Percentiles rank a stretch among this genome's conserved stretches.
These are phyloP conservation scores for Lasiosphaeria miniovina DNA, from an alignment of 495 filamentous ascomycete species.

Conservation along the genomic window DNA sequence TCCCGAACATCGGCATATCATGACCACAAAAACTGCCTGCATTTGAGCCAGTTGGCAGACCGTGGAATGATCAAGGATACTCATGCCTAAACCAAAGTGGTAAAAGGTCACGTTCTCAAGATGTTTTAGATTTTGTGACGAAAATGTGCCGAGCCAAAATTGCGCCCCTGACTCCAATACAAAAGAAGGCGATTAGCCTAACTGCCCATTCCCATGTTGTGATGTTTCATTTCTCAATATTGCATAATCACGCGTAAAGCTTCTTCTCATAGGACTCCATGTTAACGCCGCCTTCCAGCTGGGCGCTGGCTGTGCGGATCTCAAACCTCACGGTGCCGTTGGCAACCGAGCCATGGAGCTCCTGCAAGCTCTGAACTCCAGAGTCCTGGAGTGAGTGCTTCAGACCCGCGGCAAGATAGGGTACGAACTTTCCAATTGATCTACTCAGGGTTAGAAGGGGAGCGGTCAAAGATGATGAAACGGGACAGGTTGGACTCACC, in stretches of 20 bases:
- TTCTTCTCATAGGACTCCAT: slow-evolving; percentile 99
- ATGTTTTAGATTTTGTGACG: too few species aligned
- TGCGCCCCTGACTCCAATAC: slow-evolving; percentile 14
- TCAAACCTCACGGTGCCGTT: slow-evolving; percentile 87
- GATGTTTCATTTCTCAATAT: slow-evolving; percentile 11
- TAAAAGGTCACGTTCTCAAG: too few species aligned
- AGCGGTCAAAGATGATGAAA: neutral
- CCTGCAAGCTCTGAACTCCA: slow-evolving; percentile 72
- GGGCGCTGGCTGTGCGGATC: slow-evolving; percentile 86
- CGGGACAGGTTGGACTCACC: slow-evolving; percentile 26
- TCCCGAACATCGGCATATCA: too few species aligned
- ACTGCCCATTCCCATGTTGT: slow-evolving; percentile 2
- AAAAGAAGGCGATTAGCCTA: neutral
- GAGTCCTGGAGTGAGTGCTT: slow-evolving; percentile 98
- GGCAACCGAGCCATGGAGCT: slow-evolving; percentile 71
- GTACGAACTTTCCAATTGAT: slow-evolving; percentile 89
- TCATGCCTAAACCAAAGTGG: too few species aligned
- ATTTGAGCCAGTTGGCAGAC: too few species aligned
- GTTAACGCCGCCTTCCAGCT: slow-evolving; percentile 93
- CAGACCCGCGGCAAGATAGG: slow-evolving; percentile 89
- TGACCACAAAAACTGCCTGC: too few species aligned
- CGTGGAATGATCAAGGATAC: too few species aligned
- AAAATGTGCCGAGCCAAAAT: neutral
- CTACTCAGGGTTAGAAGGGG: slow-evolving; percentile 24
- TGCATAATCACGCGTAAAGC: slow-evolving; percentile 71